These are phyloP conservation scores for Emergomyces africanus DNA, from an alignment of 2,329 filamentous ascomycete species.

Conservation along the genomic window DNA sequence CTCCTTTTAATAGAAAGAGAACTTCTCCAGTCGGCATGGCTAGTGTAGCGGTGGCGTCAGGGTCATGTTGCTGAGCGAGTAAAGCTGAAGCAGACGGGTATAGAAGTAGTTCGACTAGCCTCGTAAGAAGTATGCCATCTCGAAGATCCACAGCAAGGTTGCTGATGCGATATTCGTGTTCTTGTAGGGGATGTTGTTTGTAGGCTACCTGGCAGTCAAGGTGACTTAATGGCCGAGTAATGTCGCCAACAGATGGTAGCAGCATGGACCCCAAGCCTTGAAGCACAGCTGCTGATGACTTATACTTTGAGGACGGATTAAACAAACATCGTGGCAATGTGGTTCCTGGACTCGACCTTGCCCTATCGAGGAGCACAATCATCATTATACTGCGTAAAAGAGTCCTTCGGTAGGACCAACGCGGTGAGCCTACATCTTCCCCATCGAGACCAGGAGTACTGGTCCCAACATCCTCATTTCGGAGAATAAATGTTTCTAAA, in stretches of 20 bases:
- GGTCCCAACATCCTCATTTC: constrained; percentile 40
- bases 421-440: constrained; percentile 30
- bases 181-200: constrained; percentile 44
- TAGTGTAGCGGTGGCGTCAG: constrained; percentile 32
- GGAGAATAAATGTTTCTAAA: constrained; percentile 45
- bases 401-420: constrained; percentile 43
- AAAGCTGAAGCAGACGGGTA: constrained; percentile 27
- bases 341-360: constrained; percentile 27
- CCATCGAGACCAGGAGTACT: constrained; percentile 10
- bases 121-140: constrained; percentile 47
- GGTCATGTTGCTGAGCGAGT: constrained; percentile 11
- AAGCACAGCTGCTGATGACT: constrained; percentile 43
- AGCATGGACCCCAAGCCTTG: constrained; percentile 41
- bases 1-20: constrained; percentile 23
- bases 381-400: constrained; percentile 48
- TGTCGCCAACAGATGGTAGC: constrained; percentile 46
- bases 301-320: constrained; percentile 38
- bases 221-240: constrained; percentile 42
- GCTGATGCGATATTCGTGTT: constrained; percentile 44
- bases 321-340: constrained; percentile 36
- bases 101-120: constrained; percentile 46
- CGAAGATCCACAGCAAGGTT: constrained; percentile 52
- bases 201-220: constrained; percentile 44
- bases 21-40: constrained; percentile 34
- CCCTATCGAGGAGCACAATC: constrained; percentile 45